These are phyloP conservation scores for Quercus agrifolia DNA, from an alignment of 306 rosid genomes.

Conservation along the genomic window DNA sequence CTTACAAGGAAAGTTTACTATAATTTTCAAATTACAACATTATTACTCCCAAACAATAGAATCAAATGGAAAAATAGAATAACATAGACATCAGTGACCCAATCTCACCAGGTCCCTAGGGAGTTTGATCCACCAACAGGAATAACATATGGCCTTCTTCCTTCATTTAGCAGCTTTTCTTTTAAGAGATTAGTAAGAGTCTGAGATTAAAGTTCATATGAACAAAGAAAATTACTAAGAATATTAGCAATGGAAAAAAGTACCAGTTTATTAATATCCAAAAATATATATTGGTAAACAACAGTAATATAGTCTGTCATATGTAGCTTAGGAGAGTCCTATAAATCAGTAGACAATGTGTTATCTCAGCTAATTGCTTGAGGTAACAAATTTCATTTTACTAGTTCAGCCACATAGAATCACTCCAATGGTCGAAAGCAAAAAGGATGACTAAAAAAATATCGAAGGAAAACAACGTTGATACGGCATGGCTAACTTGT, in stretches of 20 bases:
- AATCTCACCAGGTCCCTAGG: conserved; percentile 82
- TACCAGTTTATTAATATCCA: neutral
- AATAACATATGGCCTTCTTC: conserved; percentile 85
- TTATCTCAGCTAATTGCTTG: neutral
- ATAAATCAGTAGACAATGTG: neutral
- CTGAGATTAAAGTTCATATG: conserved; percentile 32
- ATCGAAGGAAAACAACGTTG: neutral
- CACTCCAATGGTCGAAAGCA: neutral
- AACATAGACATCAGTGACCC: conserved; percentile 6
- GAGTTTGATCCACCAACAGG: conserved; percentile 95
- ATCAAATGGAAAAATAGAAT: conserved; percentile 11
- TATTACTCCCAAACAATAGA: neutral
- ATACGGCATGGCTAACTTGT: neutral
- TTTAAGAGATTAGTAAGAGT: conserved; percentile 57
- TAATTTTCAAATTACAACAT: neutral
- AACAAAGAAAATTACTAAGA: neutral
- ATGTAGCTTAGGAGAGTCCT: neutral
- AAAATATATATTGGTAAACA: neutral
- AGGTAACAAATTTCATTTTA: neutral
- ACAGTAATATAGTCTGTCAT: neutral
- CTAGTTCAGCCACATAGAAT: neutral
- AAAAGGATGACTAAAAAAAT: neutral
- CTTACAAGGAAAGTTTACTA: neutral
- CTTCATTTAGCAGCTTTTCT: conserved; percentile 76
- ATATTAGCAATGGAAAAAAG: neutral